Evolutionary conservation across 495 filamentous ascomycete species (phyloP).

Genomic region (Neurospora tetrasperma): DNA sequence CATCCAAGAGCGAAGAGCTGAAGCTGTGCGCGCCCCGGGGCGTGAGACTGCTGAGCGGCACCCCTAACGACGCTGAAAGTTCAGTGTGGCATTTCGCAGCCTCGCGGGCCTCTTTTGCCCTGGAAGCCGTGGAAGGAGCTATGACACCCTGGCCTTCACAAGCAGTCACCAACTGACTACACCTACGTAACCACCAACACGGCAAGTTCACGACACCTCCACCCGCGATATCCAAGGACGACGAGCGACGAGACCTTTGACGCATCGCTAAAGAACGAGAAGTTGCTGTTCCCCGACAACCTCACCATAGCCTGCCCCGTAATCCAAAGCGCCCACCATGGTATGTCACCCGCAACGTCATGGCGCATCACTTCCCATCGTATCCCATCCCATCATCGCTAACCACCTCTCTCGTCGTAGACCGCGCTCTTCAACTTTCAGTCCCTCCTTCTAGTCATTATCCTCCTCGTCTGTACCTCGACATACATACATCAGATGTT

Average conservation of each 20-base stretch:
- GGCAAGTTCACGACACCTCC: not conserved
- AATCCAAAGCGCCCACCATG: not conserved
- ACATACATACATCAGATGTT: slow-evolving; percentile 85
- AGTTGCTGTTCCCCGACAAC: not conserved
- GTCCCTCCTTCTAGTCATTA: slow-evolving; percentile 81
- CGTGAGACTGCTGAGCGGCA: not conserved
- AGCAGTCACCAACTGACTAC: not conserved
- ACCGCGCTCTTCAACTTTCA: slow-evolving; percentile 98
- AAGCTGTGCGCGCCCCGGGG: not conserved
- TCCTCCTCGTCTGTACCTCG: slow-evolving; percentile 91
- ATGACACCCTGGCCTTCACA: slow-evolving; percentile 9
- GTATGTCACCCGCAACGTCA: not conserved
- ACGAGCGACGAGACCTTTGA: not conserved
- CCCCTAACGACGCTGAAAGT: not conserved
- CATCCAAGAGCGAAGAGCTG: not conserved
- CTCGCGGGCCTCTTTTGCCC: not conserved
- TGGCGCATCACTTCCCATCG: not conserved
- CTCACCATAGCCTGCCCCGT: not conserved
- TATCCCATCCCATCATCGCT: not conserved
- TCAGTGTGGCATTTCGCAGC: not conserved
- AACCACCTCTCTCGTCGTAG: slow-evolving; percentile 32
- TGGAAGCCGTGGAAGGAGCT: slow-evolving; percentile 2
- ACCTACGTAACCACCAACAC: not conserved
- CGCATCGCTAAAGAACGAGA: not conserved
- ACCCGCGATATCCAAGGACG: not conserved